These are phyloP conservation scores for Spiromastix sp. DNA, from an alignment of 2,329 filamentous ascomycete genomes.

Conservation along the genomic window DNA sequence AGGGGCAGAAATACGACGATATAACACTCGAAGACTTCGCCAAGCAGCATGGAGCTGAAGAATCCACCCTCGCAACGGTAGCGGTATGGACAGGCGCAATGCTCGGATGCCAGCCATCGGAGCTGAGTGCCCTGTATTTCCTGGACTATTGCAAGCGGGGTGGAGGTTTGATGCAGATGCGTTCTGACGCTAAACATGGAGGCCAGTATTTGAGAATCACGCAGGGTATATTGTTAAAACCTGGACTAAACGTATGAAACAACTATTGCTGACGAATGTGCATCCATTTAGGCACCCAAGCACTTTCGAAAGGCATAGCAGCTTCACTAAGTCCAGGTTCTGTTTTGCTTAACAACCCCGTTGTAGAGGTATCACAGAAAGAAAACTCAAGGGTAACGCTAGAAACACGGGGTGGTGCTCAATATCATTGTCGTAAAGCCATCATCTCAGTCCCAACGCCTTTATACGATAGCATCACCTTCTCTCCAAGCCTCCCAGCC, in stretches of 20 bases:
- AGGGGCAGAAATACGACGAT: slow-evolving; percentile 23
- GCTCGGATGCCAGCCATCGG: slow-evolving; percentile 27
- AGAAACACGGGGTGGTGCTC: too few relatives aligned
- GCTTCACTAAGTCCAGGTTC: background rate
- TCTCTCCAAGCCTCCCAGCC: slow-evolving; percentile 31
- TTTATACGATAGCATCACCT: slow-evolving; percentile 36
- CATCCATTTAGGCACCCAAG: background rate
- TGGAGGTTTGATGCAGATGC: slow-evolving; percentile 23
- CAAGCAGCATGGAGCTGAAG: slow-evolving; percentile 20
- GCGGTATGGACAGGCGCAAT: slow-evolving; percentile 30
- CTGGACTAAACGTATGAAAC: too few relatives aligned
- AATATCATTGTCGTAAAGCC: slow-evolving; percentile 28
- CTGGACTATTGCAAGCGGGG: slow-evolving; percentile 31
- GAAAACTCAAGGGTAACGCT: too few relatives aligned
- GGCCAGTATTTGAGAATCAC: slow-evolving; percentile 27
- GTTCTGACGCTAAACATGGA: slow-evolving; percentile 26
- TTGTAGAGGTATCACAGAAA: too few relatives aligned
- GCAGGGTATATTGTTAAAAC: slow-evolving; percentile 10
- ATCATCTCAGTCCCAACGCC: slow-evolving; percentile 43
- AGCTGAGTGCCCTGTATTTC: slow-evolving; percentile 28
- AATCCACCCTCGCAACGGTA: slow-evolving; percentile 24
- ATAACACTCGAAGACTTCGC: slow-evolving; percentile 27
- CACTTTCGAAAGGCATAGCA: background rate
- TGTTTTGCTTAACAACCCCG: too few relatives aligned
- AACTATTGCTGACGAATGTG: too few relatives aligned